A percentile compares a stretch with the other conserved stretches of the same genome.
phyloP scores from a whole-genome alignment of 2,329 filamentous ascomycete genomes.

The Cercospora sesami region DNA sequence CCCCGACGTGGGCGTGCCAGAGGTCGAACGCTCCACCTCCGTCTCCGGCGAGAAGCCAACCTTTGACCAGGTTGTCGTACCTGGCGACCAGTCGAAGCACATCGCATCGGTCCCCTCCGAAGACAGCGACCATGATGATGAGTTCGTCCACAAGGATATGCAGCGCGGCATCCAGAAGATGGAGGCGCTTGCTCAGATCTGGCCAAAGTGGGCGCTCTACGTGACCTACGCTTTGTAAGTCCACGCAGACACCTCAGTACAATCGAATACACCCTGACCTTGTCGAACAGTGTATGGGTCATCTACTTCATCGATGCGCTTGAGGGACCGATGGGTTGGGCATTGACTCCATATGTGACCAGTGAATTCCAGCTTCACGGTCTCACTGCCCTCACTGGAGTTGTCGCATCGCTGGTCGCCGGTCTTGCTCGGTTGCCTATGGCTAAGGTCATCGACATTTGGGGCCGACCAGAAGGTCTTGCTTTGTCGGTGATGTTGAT shows the following conservation, averaged over 20 bases:
- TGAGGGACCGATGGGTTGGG: conserved; percentile 31
- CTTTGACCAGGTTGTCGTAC: conserved; percentile 4
- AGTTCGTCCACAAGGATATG: conserved; percentile 23
- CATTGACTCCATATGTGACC: conserved; percentile 44
- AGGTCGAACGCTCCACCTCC: conserved; percentile 7
- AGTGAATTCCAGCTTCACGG: conserved; percentile 40
- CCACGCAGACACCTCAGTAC: too few relatives aligned
- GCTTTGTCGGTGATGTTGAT: conserved; percentile 37
- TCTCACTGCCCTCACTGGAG: conserved; percentile 39
- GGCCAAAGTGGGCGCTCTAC: conserved; percentile 22
- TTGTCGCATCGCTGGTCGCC: conserved; percentile 41
- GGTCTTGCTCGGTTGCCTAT: conserved; percentile 43
- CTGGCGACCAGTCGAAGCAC: conserved; percentile 18
- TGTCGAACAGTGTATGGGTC: conserved; percentile 45
- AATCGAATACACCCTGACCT: background rate
- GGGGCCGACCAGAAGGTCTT: conserved; percentile 45
- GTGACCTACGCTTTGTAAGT: conserved; percentile 21
- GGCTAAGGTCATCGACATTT: conserved; percentile 46
- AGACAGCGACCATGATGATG: conserved; percentile 25
- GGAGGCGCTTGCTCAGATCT: conserved; percentile 25
- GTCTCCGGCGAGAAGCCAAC: background rate
- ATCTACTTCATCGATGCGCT: conserved; percentile 54
- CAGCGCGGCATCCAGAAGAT: conserved; percentile 26
- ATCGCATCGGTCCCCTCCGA: conserved; percentile 15
- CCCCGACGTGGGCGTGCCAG: conserved; percentile 12